Conservation (phyloP, 169 alveolate species). For the Cystoisospora suis region DNA sequence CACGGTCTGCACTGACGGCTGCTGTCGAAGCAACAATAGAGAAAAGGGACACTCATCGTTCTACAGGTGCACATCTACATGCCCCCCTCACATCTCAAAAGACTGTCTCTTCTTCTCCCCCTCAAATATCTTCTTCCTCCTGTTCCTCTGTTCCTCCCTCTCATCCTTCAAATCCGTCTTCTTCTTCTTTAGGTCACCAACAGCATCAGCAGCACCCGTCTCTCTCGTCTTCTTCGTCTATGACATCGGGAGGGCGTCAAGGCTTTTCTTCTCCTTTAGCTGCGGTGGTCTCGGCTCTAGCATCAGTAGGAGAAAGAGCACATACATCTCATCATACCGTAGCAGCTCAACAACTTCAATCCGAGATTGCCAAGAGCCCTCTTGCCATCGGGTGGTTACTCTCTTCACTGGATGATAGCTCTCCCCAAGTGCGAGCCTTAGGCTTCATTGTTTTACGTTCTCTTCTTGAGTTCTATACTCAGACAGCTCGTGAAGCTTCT, state of each 20-base stretch:
- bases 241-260: not conserved
- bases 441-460: conserved; percentile 55
- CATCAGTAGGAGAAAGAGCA: conserved; percentile 40
- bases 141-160: not conserved
- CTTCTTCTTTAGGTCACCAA: not conserved
- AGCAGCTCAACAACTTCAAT: conserved; percentile 41
- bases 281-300: not conserved
- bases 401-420: conserved; percentile 39
- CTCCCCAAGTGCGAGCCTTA: conserved; percentile 26
- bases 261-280: not conserved
- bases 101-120: not conserved
- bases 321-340: not conserved
- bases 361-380: conserved; percentile 1
- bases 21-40: not conserved
- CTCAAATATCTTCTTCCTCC: not conserved
- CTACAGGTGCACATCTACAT: too few species aligned
- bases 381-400: conserved; percentile 48
- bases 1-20: not conserved
- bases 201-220: not conserved
- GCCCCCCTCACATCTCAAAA: too few species aligned
- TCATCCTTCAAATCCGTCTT: not conserved
- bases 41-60: too few species aligned
- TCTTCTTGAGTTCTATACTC: conserved; percentile 54
- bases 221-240: conserved; percentile 46
- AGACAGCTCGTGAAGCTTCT: not conserved